Base-by-base conservation (phyloP, 306 rosid genomes). In the Elaeagnus macrophylla region DNA sequence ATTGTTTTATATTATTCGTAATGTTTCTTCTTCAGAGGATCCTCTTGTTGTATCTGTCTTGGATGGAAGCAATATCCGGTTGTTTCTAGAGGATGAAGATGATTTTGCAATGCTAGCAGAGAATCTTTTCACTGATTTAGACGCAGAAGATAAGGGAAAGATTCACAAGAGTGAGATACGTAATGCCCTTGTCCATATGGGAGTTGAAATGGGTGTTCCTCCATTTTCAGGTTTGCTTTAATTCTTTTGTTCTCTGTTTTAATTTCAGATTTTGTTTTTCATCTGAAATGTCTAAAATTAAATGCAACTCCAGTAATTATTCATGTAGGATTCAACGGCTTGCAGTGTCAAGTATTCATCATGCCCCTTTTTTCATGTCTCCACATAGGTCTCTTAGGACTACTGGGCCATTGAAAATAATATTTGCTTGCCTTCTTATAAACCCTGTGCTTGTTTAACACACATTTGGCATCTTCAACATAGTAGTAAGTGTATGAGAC, bases 131-230 rank as follows among this genome's bases (percentile, higher is more conserved):
- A 87, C 93, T 1, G 95, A 91, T 37, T 81, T 91, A 51, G 96
- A 91, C 66, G 78, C 61, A 39, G 93, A 84, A 76, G 99, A 91
- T 57, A 77, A 73, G 72, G 99, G 96, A 70, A 91, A 91, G 77
- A 81, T 91, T 73, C 61, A 65, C 55, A 87, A 79, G 89, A 75
- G 72, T 42, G 81, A 80, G 72, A 78, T 87, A 67, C 66, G 39
- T 56, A 84, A 79, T 69, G 96, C 96, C 53, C 87, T 91, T 46
- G 72, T 61, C 58, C 81, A 72, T 38, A 87, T 91, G 99, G 99
- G 93, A 58, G 81, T 64, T 44, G 96, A 91, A 57, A 87, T 83
- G 99, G 99, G 99, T 10, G 89, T 91, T 77, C 99, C 99, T 65
- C 77, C 99, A 10, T 54, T 78, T 74, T 80, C 95, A 87, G 99